Percentiles rank a stretch among this genome's conserved stretches.
Evolutionary conservation across 352 stramenopile species (phyloP).

Genomic region (Phytophthora cryptogea): DNA sequence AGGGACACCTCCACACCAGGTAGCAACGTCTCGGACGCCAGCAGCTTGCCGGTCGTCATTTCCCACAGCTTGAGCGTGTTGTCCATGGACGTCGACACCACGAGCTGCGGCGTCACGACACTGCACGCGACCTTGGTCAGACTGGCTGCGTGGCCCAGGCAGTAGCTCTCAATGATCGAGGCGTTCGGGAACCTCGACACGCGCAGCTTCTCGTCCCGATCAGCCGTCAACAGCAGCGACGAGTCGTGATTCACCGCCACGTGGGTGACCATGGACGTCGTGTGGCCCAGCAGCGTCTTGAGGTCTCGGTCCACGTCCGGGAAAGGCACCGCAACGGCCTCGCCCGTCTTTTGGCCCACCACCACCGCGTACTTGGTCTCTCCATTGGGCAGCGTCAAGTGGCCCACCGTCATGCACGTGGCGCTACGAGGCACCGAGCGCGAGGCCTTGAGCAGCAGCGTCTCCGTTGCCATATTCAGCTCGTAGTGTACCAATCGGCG

Average conservation of each 20-base stretch:
- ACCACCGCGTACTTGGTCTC: constrained; percentile 64
- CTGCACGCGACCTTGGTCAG: constrained; percentile 65
- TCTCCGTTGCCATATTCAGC: constrained; percentile 45
- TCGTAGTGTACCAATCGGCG: constrained; percentile 81
- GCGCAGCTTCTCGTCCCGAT: constrained; percentile 88
- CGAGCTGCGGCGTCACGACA: constrained; percentile 47
- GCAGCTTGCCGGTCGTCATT: constrained; percentile 48
- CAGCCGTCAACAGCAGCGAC: constrained; percentile 68
- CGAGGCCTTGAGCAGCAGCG: constrained; percentile 43
- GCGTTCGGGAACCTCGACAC: constrained; percentile 80
- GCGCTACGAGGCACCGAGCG: constrained; percentile 68
- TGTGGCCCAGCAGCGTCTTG: constrained; percentile 83
- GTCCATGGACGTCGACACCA: constrained; percentile 79
- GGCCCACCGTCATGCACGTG: constrained; percentile 60
- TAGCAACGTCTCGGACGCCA: constrained; percentile 60
- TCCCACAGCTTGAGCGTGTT: constrained; percentile 85
- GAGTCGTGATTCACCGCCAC: constrained; percentile 60
- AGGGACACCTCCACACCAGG: constrained; percentile 30
- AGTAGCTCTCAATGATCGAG: constrained; percentile 82
- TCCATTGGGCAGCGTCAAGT: constrained; percentile 30
- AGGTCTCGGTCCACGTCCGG: constrained; percentile 64
- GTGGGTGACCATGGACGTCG: constrained; percentile 87
- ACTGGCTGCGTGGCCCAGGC: constrained; percentile 73
- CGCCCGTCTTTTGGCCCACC: constrained; percentile 82
- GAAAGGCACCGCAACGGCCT: constrained; percentile 80